Conservation (phyloP, 768 basidiomycete genomes). For the Hygrophorus pudorinus region DNA sequence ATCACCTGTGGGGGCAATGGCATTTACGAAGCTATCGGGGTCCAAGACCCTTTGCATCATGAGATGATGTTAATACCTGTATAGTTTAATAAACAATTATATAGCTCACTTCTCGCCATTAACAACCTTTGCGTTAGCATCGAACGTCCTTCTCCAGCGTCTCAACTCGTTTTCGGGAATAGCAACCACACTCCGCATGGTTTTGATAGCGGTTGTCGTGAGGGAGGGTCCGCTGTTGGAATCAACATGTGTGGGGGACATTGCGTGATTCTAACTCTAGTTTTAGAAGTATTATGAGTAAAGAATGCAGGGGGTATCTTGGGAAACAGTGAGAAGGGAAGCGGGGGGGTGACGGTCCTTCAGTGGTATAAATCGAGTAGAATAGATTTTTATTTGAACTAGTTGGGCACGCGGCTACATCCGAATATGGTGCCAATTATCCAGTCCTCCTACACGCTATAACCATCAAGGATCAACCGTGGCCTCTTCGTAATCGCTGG, state of each 20-base stretch:
- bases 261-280: not conserved
- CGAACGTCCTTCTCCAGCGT: constrained; percentile 85
- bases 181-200: constrained; percentile 58
- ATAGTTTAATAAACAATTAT: constrained; percentile 7
- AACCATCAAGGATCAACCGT: too few species aligned
- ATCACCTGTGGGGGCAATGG: constrained; percentile 84
- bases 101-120: constrained; percentile 72
- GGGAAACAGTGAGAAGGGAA: too few species aligned
- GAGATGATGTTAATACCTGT: not conserved
- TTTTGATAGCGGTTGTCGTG: constrained; percentile 46
- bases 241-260: constrained; percentile 33
- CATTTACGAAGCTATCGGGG: constrained; percentile 84
- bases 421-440: too few species aligned
- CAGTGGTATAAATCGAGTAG: too few species aligned
- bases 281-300: too few species aligned
- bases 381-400: too few species aligned
- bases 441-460: too few species aligned
- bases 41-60: constrained; percentile 62
- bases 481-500: too few species aligned
- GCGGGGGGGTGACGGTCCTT: too few species aligned
- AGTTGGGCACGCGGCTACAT: too few species aligned
- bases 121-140: constrained; percentile 65
- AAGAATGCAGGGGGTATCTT: too few species aligned
- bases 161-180: constrained; percentile 76
- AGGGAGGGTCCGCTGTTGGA: constrained; percentile 34